phyloP scores from a whole-genome alignment of 2,329 filamentous ascomycete genomes.

The Rosellinia necatrix region DNA sequence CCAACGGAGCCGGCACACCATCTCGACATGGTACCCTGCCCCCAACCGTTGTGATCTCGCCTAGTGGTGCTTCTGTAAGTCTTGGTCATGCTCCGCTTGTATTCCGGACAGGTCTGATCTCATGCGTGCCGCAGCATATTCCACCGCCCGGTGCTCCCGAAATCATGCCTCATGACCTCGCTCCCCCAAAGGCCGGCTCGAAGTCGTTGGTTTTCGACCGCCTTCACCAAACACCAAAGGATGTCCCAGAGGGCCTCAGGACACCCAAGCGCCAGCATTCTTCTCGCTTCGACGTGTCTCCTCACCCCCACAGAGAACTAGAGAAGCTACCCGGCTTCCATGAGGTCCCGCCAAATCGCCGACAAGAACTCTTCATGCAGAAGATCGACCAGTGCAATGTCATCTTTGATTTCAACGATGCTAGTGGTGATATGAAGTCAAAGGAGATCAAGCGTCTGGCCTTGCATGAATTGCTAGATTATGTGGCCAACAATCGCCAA shows the following conservation, averaged over 20 bases:
- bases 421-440: constrained; percentile 97
- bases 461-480: constrained; percentile 93
- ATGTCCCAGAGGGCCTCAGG: constrained; percentile 91
- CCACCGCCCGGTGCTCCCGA: constrained; percentile 92
- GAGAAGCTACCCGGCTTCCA: constrained; percentile 98
- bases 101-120: constrained; percentile 7
- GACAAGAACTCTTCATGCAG: constrained; percentile 98
- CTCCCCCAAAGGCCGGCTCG: constrained; percentile 86
- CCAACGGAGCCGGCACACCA: constrained; percentile 64
- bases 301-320: constrained; percentile 91
- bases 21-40: constrained; percentile 68
- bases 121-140: constrained; percentile 66
- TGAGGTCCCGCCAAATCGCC: constrained; percentile 90
- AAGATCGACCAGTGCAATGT: constrained; percentile 99
- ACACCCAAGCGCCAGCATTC: constrained; percentile 97
- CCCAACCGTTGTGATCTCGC: constrained; percentile 92
- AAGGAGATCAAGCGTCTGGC: constrained; percentile 99
- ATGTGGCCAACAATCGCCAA: constrained; percentile 97
- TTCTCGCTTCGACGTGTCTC: constrained; percentile 96
- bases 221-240: constrained; percentile 91
- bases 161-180: constrained; percentile 97
- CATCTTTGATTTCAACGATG: constrained; percentile 99
- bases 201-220: constrained; percentile 90
- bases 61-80: constrained; percentile 86
- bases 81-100: constrained; percentile 4